A percentile compares a stretch with the other conserved stretches of the same genome.
phyloP scores from a whole-genome alignment of 2,329 filamentous ascomycete species.

The Exophiala oligosperma region DNA sequence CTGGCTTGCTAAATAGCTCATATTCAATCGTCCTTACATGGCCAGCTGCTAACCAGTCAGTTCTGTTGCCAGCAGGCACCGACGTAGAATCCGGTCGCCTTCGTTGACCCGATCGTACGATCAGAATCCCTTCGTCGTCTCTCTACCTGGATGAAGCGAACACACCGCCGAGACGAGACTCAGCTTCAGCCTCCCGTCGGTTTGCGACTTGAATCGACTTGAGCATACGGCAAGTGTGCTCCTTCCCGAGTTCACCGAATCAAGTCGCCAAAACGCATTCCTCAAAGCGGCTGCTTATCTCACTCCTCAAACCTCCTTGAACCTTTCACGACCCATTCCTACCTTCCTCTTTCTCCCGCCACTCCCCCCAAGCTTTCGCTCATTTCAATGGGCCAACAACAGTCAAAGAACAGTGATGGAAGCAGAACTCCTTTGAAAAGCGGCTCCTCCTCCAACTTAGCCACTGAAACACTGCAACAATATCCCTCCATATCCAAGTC shows the following conservation, averaged over 20 bases:
- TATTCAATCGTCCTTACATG: neutral
- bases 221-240: conserved; percentile 26
- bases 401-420: conserved; percentile 55
- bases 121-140: conserved; percentile 6
- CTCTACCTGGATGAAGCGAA: neutral
- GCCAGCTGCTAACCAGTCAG: conserved; percentile 13
- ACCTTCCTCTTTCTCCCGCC: conserved; percentile 7
- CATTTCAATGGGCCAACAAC: conserved; percentile 51
- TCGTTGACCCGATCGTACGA: too few species aligned
- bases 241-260: conserved; percentile 15
- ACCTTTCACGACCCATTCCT: conserved; percentile 7
- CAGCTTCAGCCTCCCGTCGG: neutral
- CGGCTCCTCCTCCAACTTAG: conserved; percentile 36
- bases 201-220: conserved; percentile 9
- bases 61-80: conserved; percentile 9
- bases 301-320: conserved; percentile 38
- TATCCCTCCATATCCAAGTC: conserved; percentile 91
- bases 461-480: conserved; percentile 67
- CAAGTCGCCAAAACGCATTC: conserved; percentile 34
- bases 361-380: conserved; percentile 12
- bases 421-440: conserved; percentile 48
- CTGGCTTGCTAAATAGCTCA: neutral
- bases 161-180: conserved; percentile 5
- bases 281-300: conserved; percentile 35
- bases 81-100: too few species aligned